Conservation (phyloP, 2,329 filamentous ascomycete species). For the Pseudopithomyces chartarum region DNA sequence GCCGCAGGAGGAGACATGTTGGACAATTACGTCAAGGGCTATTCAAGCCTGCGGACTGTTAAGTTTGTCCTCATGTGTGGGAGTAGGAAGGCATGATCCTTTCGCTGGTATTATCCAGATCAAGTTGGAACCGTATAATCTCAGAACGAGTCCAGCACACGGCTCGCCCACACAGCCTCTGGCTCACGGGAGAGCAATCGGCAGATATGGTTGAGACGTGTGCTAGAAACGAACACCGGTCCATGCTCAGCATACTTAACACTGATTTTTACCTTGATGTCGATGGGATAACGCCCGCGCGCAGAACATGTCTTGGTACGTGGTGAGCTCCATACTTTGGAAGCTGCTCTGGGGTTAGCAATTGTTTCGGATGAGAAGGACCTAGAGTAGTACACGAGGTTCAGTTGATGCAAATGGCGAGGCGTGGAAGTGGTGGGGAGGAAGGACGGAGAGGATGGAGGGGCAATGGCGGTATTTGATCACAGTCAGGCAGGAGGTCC, state of each 20-base stretch:
- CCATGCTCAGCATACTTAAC: slow-evolving; percentile 49
- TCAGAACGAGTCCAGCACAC: slow-evolving; percentile 62
- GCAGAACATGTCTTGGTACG: slow-evolving; percentile 34
- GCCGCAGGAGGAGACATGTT: slow-evolving; percentile 80
- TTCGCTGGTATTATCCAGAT: slow-evolving; percentile 99
- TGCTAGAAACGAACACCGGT: slow-evolving; percentile 46
- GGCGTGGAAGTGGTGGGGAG: background rate
- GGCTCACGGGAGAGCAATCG: background rate
- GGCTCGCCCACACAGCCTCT: background rate
- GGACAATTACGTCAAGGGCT: slow-evolving; percentile 33
- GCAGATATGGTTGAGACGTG: slow-evolving; percentile 7
- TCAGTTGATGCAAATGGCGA: slow-evolving; percentile 14
- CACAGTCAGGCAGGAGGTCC: background rate
- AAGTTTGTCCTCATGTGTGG: slow-evolving; percentile 30
- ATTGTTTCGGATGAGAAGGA: slow-evolving; percentile 7
- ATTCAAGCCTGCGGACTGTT: slow-evolving; percentile 37
- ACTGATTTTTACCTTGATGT: slow-evolving; percentile 44
- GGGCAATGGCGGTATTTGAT: slow-evolving; percentile 1
- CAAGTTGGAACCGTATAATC: slow-evolving; percentile 95
- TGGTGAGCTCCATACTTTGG: slow-evolving; percentile 37
- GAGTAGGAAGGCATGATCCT: slow-evolving; percentile 86
- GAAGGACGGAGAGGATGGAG: background rate
- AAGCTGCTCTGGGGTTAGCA: slow-evolving; percentile 26
- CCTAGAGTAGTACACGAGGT: slow-evolving; percentile 23
- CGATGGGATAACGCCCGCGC: slow-evolving; percentile 41